Conservation (phyloP, 345 rosid species). For the Heritiera fomes region DNA sequence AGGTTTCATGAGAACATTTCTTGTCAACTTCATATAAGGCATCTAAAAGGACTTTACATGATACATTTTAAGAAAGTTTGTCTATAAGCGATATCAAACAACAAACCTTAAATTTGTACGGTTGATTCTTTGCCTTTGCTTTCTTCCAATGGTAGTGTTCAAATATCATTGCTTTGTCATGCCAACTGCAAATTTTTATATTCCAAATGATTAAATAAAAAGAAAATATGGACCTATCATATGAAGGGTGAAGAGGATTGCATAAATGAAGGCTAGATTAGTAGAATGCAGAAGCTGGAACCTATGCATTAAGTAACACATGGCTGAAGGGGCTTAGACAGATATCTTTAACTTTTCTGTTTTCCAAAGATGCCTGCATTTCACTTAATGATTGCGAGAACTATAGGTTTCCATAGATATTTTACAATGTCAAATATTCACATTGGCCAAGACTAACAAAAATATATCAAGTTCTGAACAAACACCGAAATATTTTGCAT, state of each 20-base stretch:
- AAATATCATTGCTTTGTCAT: constrained; percentile 81
- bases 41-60: neutral
- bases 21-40: neutral
- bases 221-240: neutral
- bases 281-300: neutral
- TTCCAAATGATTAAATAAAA: constrained; percentile 9
- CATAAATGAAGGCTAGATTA: neutral
- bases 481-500: constrained; percentile 11
- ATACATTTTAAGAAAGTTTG: neutral
- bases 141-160: constrained; percentile 90
- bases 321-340: neutral
- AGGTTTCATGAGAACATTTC: constrained; percentile 8
- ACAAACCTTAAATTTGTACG: constrained; percentile 74
- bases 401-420: neutral
- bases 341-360: neutral
- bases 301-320: neutral
- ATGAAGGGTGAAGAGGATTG: neutral
- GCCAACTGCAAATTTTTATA: constrained; percentile 63
- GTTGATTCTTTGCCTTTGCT: constrained; percentile 70
- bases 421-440: neutral
- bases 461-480: neutral
- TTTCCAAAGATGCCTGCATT: neutral
- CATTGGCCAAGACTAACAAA: neutral
- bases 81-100: neutral
- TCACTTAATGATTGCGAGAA: neutral